phyloP scores from a whole-genome alignment of 148 eudicot species.

The Fagopyrum homotropicum region DNA sequence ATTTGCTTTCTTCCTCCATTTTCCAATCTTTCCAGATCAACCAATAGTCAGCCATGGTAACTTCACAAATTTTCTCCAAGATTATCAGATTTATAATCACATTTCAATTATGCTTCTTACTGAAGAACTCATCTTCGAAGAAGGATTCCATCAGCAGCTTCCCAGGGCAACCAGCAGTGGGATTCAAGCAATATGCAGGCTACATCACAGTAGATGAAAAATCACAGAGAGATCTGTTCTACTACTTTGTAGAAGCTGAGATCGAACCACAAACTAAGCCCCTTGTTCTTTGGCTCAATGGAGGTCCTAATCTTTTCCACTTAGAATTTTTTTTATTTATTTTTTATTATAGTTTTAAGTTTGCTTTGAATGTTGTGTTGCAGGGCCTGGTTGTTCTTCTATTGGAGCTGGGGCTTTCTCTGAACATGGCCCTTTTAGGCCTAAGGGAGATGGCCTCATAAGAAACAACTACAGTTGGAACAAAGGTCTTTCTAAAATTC shows the following conservation, averaged over 20 bases:
- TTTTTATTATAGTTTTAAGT: background rate
- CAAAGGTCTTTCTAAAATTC: background rate
- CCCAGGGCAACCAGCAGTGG: constrained; percentile 9
- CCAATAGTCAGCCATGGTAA: background rate
- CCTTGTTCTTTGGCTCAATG: constrained; percentile 9
- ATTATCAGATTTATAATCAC: background rate
- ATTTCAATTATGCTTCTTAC: background rate
- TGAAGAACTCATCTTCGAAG: background rate
- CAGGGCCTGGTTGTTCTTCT: constrained; percentile 5
- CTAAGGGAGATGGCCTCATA: constrained; percentile 1
- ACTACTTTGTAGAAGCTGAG: constrained; percentile 12
- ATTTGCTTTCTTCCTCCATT: background rate
- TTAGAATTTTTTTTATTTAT: background rate
- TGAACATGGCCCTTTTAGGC: constrained; percentile 6
- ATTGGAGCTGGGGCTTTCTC: background rate
- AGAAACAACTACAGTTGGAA: constrained; percentile 7
- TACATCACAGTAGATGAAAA: constrained; percentile 2
- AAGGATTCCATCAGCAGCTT: constrained; percentile 2
- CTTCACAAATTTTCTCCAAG: background rate
- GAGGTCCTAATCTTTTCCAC: background rate
- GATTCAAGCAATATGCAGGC: background rate
- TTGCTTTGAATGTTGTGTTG: background rate
- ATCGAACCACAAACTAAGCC: constrained; percentile 4
- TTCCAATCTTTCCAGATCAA: background rate
- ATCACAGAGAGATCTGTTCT: background rate